phyloP scores from a whole-genome alignment of 2,329 filamentous ascomycete genomes.

The Fusarium proliferatum region DNA sequence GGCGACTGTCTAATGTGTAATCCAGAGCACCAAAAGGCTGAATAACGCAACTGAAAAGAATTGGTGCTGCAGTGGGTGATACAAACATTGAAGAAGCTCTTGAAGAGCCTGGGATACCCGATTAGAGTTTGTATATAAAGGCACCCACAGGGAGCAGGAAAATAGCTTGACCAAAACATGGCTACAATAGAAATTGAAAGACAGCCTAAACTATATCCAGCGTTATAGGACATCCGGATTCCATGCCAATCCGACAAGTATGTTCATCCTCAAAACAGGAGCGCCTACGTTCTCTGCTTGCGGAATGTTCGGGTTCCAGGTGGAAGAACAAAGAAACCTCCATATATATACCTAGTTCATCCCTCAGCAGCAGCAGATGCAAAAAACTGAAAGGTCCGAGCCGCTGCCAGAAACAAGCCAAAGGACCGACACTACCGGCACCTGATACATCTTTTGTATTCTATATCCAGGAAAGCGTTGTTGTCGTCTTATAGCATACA shows the following conservation, averaged over 20 bases:
- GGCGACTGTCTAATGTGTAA: too few relatives aligned
- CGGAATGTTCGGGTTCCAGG: rapidly evolving
- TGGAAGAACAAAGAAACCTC: background rate
- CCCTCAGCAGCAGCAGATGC: background rate
- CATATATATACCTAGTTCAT: background rate
- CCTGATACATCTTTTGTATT: background rate
- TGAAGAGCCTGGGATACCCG: rapidly evolving
- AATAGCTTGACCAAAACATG: too few relatives aligned
- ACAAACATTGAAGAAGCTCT: rapidly evolving
- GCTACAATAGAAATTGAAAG: background rate
- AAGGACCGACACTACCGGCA: too few relatives aligned
- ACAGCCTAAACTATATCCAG: background rate
- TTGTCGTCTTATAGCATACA: rapidly evolving
- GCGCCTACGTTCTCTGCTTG: rapidly evolving
- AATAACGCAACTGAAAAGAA: background rate
- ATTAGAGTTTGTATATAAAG: background rate
- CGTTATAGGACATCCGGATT: background rate
- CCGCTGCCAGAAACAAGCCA: background rate
- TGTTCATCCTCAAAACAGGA: background rate
- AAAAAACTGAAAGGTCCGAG: background rate
- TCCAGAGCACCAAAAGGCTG: background rate
- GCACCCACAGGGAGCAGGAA: rapidly evolving
- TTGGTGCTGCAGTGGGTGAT: rapidly evolving
- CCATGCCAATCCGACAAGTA: background rate
- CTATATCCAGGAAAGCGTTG: rapidly evolving